A percentile compares a stretch with the other conserved stretches of the same genome.
These are phyloP conservation scores for Boletus pseudopeckii DNA, from an alignment of 768 basidiomycete genomes.

Conservation along the genomic window DNA sequence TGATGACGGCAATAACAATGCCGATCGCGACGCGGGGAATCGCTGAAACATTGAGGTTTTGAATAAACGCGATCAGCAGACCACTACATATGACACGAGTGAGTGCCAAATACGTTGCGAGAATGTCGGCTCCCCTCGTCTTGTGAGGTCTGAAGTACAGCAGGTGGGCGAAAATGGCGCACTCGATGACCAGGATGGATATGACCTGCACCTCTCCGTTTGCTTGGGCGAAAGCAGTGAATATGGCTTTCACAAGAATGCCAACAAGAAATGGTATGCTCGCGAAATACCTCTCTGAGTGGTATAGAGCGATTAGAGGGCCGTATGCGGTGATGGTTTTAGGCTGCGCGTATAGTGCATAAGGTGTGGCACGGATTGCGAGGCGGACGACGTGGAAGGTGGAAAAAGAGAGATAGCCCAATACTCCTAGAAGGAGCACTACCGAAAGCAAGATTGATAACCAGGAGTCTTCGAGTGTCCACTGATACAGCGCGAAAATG, in stretches of 20 bases:
- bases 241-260: conserved; percentile 63
- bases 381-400: conserved; percentile 48
- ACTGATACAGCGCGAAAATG: conserved; percentile 84
- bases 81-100: conserved; percentile 68
- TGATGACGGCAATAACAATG: conserved; percentile 66
- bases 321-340: conserved; percentile 42
- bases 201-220: conserved; percentile 69
- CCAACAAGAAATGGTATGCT: conserved; percentile 54
- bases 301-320: conserved; percentile 67
- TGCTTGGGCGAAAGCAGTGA: conserved; percentile 63
- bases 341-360: conserved; percentile 36
- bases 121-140: conserved; percentile 67
- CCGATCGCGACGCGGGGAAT: conserved; percentile 85
- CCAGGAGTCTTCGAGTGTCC: conserved; percentile 89
- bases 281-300: conserved; percentile 64
- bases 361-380: conserved; percentile 38
- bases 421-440: conserved; percentile 53
- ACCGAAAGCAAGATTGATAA: conserved; percentile 78
- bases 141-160: conserved; percentile 60
- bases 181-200: conserved; percentile 63
- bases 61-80: conserved; percentile 73
- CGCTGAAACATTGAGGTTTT: conserved; percentile 56
- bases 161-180: conserved; percentile 50
- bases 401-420: conserved; percentile 48
- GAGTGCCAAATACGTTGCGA: conserved; percentile 62